A percentile compares a stretch with the other conserved stretches of the same genome.
Conservation (phyloP, 2,329 filamentous ascomycete species). For the Fusarium sp. region DNA sequence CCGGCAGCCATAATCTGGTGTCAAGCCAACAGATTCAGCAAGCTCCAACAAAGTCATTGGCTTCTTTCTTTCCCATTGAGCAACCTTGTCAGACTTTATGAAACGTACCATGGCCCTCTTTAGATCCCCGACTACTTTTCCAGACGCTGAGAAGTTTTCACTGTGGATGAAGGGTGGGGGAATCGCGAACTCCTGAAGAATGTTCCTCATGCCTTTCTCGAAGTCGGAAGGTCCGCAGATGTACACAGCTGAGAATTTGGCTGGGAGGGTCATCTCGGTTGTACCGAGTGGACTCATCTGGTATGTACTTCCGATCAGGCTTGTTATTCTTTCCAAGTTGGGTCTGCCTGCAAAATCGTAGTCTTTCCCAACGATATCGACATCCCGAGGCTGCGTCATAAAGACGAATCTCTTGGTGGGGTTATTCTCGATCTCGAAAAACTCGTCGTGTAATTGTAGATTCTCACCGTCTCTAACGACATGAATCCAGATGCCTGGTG, state of each 20-base stretch:
- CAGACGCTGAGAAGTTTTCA: conserved; percentile 12
- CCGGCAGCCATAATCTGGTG: background rate
- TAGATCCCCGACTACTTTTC: background rate
- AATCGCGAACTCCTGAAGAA: background rate
- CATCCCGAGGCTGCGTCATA: background rate
- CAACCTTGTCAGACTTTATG: conserved; percentile 9
- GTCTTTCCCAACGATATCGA: background rate
- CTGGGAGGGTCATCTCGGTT: background rate
- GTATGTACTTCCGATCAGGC: background rate
- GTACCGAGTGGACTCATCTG: background rate
- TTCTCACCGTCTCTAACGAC: background rate
- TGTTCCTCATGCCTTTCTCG: background rate
- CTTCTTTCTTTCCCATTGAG: conserved; percentile 1
- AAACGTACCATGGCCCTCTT: conserved; percentile 11
- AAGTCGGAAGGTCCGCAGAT: conserved; percentile 5
- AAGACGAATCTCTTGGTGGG: conserved; percentile 3
- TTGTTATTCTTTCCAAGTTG: background rate
- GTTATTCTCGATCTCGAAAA: background rate
- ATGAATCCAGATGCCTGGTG: conserved; percentile 16
- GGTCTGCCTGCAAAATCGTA: background rate
- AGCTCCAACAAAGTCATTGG: conserved; percentile 10
- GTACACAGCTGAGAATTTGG: background rate
- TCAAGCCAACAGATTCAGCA: conserved; percentile 12
- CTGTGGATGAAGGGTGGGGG: conserved; percentile 8
- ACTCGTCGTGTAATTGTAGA: conserved; percentile 11